Evolutionary conservation across 2,329 filamentous ascomycete genomes (phyloP).

Genomic region (Alternaria gansuensis): DNA sequence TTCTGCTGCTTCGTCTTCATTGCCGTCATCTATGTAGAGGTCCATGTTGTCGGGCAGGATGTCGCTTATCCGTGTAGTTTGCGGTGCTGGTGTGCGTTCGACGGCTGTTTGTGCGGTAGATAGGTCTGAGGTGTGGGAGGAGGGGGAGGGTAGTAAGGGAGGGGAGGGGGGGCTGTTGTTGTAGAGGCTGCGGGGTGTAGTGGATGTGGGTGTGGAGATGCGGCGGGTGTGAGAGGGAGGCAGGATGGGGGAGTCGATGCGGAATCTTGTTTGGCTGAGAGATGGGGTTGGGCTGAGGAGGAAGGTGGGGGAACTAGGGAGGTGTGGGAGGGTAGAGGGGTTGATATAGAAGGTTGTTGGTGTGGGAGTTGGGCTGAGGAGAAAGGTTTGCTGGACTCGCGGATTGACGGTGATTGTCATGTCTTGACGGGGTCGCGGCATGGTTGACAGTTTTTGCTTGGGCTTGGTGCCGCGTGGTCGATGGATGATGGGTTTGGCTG

Average conservation of each 20-base stretch:
- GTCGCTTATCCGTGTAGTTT: not conserved
- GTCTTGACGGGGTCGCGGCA: not conserved
- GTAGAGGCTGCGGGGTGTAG: not conserved
- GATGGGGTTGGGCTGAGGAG: conserved; percentile 13
- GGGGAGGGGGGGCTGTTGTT: not conserved
- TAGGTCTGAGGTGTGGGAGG: not conserved
- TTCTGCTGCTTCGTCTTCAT: not conserved
- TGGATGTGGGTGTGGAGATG: not conserved
- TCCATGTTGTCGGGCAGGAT: conserved; percentile 12
- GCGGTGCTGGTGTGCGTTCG: not conserved
- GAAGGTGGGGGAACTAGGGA: not conserved
- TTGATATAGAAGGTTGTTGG: not conserved
- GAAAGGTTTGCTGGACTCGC: conserved; percentile 10
- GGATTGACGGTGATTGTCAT: not conserved
- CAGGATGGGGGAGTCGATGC: conserved; percentile 8
- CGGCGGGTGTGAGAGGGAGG: not conserved
- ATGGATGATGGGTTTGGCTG: not conserved
- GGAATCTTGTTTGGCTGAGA: not conserved
- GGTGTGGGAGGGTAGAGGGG: not conserved
- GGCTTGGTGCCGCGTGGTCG: too few relatives aligned
- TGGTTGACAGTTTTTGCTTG: not conserved
- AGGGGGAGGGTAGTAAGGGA: not conserved
- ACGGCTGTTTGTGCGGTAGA: not conserved
- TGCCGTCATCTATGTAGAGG: not conserved
- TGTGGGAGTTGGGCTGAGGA: conserved; percentile 13